Conservation (phyloP, 2,329 filamentous ascomycete species). For the Lasiodiplodia hormozganensis region DNA sequence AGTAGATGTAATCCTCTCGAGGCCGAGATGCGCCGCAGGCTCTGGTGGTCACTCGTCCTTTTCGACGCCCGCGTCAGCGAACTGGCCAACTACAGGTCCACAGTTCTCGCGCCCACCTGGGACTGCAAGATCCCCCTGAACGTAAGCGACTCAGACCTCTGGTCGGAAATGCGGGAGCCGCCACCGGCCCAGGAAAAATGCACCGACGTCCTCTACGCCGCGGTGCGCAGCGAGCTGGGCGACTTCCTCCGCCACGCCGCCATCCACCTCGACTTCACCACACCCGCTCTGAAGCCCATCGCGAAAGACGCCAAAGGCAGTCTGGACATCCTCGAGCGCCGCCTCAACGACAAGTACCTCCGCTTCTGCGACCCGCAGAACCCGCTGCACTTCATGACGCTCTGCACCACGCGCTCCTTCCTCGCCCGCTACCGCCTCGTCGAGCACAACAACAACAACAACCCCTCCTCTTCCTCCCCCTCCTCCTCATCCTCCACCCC, state of each 20-base stretch:
- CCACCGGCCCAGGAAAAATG: slow-evolving; percentile 54
- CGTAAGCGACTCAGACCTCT: slow-evolving; percentile 57
- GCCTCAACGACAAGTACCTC: slow-evolving; percentile 52
- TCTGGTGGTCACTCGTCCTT: slow-evolving; percentile 62
- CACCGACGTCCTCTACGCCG: slow-evolving; percentile 61
- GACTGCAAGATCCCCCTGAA: slow-evolving; percentile 62
- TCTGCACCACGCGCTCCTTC: slow-evolving; percentile 53
- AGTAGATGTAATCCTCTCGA: slow-evolving; percentile 61
- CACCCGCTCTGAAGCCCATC: slow-evolving; percentile 51
- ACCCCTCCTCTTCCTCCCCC: neutral
- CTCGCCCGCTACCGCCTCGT: slow-evolving; percentile 60
- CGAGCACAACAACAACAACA: slow-evolving; percentile 49
- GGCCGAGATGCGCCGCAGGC: slow-evolving; percentile 59
- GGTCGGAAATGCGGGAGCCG: slow-evolving; percentile 51
- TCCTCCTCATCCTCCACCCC: neutral
- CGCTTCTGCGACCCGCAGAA: slow-evolving; percentile 54
- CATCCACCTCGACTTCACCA: slow-evolving; percentile 56
- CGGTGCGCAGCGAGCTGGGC: slow-evolving; percentile 58
- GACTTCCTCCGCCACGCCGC: slow-evolving; percentile 49
- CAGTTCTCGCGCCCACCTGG: slow-evolving; percentile 59
- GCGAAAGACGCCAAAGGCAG: slow-evolving; percentile 38
- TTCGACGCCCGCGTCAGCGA: slow-evolving; percentile 64
- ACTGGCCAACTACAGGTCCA: slow-evolving; percentile 63
- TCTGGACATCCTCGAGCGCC: slow-evolving; percentile 47
- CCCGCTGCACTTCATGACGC: slow-evolving; percentile 56